These are phyloP conservation scores for Wickerhamiella vanderwaltii DNA, from an alignment of 805 yeast genomes.

Conservation along the genomic window DNA sequence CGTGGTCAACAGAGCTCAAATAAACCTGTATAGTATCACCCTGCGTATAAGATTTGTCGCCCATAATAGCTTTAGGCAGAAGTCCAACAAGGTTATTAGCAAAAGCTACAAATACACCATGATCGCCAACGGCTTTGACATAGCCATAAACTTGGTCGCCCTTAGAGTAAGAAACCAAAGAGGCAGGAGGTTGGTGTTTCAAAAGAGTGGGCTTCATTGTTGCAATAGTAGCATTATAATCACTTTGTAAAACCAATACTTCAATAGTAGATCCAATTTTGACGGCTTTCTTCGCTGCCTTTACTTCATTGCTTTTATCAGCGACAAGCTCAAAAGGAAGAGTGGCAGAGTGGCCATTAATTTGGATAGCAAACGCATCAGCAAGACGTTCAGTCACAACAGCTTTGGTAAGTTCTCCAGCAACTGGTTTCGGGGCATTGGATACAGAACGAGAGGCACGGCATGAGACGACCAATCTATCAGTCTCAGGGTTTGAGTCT, in stretches of 20 bases:
- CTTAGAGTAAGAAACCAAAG: conserved; percentile 56
- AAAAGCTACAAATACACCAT: conserved; percentile 76
- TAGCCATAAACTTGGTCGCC: conserved; percentile 62
- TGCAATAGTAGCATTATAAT: conserved; percentile 46
- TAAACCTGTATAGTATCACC: conserved; percentile 63
- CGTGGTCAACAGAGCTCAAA: conserved; percentile 56
- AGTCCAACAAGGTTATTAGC: conserved; percentile 73
- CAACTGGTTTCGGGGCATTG: conserved; percentile 13
- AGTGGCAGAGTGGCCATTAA: conserved; percentile 40
- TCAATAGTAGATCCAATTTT: conserved; percentile 48
- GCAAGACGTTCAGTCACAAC: conserved; percentile 61
- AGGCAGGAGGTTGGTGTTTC: conserved; percentile 48
- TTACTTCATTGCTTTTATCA: conserved; percentile 69
- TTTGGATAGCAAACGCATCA: conserved; percentile 57
- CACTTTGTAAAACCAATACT: conserved; percentile 54
- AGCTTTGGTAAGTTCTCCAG: conserved; percentile 39
- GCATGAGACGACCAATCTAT: conserved; percentile 60
- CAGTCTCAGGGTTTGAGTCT: conserved; percentile 40
- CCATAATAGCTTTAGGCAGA: conserved; percentile 48
- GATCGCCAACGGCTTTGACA: conserved; percentile 49
- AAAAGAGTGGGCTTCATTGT: conserved; percentile 57
- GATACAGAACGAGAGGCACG: conserved; percentile 25
- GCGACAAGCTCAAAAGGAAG: conserved; percentile 34
- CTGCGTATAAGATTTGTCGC: conserved; percentile 43
- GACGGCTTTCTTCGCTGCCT: conserved; percentile 57